A percentile compares a stretch with the other conserved stretches of the same genome.
Conservation (phyloP, 352 stramenopile species). For the Thraustotheca clavata region DNA sequence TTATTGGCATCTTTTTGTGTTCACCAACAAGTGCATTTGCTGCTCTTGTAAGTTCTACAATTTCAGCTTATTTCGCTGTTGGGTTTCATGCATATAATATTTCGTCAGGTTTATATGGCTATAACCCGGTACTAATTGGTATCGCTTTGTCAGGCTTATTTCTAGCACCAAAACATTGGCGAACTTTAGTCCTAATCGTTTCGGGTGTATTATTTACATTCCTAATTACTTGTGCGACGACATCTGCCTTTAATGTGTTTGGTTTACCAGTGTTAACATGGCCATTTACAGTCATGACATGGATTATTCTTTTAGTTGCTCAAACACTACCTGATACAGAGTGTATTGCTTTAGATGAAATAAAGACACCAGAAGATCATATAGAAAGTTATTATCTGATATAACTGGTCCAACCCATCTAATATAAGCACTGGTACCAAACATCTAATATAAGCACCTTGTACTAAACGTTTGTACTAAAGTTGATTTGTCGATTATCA, state of each 20-base stretch:
- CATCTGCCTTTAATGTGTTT: conserved; percentile 1
- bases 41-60: conserved; percentile 5
- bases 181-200: neutral
- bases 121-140: conserved; percentile 8
- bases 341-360: neutral
- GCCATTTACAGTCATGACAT: conserved; percentile 23
- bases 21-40: neutral
- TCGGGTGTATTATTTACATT: neutral
- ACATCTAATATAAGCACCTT: no score
- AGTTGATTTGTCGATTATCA: no score
- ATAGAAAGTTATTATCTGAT: conserved; percentile 3
- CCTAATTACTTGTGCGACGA: conserved; percentile 6
- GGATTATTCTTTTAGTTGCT: conserved; percentile 7
- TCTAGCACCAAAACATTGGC: neutral
- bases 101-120: conserved; percentile 13
- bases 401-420: no score
- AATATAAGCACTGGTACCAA: no score
- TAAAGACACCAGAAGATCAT: conserved; percentile 22
- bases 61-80: neutral
- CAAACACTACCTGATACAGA: neutral
- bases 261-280: conserved; percentile 19
- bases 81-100: neutral
- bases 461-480: no score
- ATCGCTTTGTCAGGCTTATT: conserved; percentile 22
- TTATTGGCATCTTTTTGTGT: conserved; percentile 18